These are phyloP conservation scores for Sparassis latifolia DNA, from an alignment of 1,284 basidiomycete genomes.

Conservation along the genomic window DNA sequence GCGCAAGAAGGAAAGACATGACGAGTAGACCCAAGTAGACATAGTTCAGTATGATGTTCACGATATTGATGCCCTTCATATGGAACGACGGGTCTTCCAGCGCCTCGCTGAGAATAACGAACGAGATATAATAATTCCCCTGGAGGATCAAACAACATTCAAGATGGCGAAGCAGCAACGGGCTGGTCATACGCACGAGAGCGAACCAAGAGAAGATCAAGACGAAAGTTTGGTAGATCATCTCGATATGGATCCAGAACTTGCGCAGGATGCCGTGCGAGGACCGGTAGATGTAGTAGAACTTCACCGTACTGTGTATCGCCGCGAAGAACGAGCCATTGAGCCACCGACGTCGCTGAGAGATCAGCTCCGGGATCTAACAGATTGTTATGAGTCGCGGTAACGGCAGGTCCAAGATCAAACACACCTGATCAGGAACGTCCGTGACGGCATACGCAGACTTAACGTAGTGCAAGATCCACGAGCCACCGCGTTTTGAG, in stretches of 20 bases:
- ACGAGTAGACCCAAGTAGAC: slow-evolving; percentile 83
- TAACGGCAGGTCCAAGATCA: neutral
- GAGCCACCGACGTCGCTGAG: slow-evolving; percentile 90
- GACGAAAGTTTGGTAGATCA: slow-evolving; percentile 88
- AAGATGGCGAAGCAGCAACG: neutral
- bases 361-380: slow-evolving; percentile 83
- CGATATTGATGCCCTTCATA: slow-evolving; percentile 55
- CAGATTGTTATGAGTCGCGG: neutral
- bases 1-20: slow-evolving; percentile 84
- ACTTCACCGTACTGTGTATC: slow-evolving; percentile 85
- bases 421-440: slow-evolving; percentile 73
- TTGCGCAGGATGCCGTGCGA: slow-evolving; percentile 82
- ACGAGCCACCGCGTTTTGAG: slow-evolving; percentile 78
- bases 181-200: slow-evolving; percentile 44
- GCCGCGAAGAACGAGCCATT: slow-evolving; percentile 98
- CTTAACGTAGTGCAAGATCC: slow-evolving; percentile 93
- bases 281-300: slow-evolving; percentile 89
- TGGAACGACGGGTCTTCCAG: slow-evolving; percentile 59
- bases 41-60: slow-evolving; percentile 82
- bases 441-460: slow-evolving; percentile 90
- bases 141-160: slow-evolving; percentile 19
- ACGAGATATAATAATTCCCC: slow-evolving; percentile 90
- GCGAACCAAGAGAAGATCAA: slow-evolving; percentile 91
- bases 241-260: slow-evolving; percentile 91
- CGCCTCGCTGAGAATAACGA: slow-evolving; percentile 69